Conservation (phyloP, 73 alveolate genomes). For the Symbiodinium pilosum region DNA sequence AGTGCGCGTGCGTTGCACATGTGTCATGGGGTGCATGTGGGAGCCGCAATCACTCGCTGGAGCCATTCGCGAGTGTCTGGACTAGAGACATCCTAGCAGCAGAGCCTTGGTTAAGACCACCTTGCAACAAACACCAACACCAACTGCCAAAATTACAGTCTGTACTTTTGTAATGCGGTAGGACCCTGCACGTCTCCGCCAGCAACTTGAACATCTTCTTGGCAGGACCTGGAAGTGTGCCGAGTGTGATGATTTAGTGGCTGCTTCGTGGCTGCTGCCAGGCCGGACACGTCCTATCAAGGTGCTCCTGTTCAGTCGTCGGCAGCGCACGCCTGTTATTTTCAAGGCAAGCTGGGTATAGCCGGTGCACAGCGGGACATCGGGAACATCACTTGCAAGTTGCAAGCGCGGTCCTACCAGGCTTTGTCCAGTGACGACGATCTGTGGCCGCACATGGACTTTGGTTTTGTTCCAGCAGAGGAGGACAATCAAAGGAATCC, state of each 20-base stretch:
- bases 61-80: no score
- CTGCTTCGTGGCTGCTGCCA: not conserved
- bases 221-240: not conserved
- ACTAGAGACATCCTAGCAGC: no score
- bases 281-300: slow-evolving; percentile 69
- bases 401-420: not conserved
- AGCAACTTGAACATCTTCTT: slow-evolving; percentile 1
- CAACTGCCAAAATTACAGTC: no score
- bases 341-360: slow-evolving; percentile 25
- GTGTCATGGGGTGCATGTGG: no score
- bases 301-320: slow-evolving; percentile 46
- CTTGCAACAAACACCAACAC: no score
- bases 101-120: no score
- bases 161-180: no score
- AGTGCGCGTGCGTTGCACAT: no score
- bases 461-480: slow-evolving; percentile 62
- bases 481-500: slow-evolving; percentile 47
- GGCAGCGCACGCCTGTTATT: slow-evolving; percentile 43
- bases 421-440: slow-evolving; percentile 54
- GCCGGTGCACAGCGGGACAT: no score
- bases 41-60: no score
- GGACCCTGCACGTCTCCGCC: slow-evolving; percentile 42
- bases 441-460: slow-evolving; percentile 82
- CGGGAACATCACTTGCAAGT: no score
- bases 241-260: no score